A percentile compares a stretch with the other conserved stretches of the same genome.
phyloP scores from a whole-genome alignment of 2,329 filamentous ascomycete species.

The Pseudocercospora eumusae region DNA sequence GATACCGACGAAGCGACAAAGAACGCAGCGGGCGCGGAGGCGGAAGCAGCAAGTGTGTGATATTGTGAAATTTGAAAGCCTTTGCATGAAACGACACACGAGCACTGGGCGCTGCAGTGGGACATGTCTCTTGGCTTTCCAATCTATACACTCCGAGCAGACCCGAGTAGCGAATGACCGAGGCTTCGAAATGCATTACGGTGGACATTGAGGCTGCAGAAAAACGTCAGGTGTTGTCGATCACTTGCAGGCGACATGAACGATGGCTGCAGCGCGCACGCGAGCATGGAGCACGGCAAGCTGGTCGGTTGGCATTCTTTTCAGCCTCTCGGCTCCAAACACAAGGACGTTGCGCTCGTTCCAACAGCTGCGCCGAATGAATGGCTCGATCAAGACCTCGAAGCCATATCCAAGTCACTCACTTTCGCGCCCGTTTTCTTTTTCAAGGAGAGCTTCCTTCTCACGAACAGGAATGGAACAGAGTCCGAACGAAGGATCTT shows the following conservation, averaged over 20 bases:
- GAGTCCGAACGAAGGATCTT: not conserved
- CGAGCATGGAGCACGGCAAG: constrained; percentile 9
- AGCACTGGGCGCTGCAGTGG: not conserved
- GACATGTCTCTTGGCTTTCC: constrained; percentile 6
- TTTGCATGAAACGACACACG: not conserved
- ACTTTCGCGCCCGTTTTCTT: not conserved
- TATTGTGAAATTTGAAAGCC: constrained; percentile 28
- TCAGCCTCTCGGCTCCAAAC: not conserved
- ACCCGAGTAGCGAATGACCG: not conserved
- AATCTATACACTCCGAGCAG: constrained; percentile 2
- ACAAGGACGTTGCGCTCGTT: not conserved
- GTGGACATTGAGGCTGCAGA: not conserved
- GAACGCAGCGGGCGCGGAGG: constrained; percentile 25
- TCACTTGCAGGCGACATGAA: constrained; percentile 11
- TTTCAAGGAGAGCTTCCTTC: not conserved
- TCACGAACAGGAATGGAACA: not conserved
- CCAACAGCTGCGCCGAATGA: not conserved
- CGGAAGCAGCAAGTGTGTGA: constrained; percentile 34
- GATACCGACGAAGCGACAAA: constrained; percentile 29
- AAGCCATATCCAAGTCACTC: not conserved
- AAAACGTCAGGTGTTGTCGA: not conserved
- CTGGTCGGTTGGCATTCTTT: not conserved
- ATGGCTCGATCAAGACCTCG: not conserved
- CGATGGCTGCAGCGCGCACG: constrained; percentile 8
- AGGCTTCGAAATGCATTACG: constrained; percentile 3